Evolutionary conservation across 148 eudicot genomes (phyloP), one percentile per base, ranked within the genome.

Genomic region (Camellia lanceoleosa): DNA sequence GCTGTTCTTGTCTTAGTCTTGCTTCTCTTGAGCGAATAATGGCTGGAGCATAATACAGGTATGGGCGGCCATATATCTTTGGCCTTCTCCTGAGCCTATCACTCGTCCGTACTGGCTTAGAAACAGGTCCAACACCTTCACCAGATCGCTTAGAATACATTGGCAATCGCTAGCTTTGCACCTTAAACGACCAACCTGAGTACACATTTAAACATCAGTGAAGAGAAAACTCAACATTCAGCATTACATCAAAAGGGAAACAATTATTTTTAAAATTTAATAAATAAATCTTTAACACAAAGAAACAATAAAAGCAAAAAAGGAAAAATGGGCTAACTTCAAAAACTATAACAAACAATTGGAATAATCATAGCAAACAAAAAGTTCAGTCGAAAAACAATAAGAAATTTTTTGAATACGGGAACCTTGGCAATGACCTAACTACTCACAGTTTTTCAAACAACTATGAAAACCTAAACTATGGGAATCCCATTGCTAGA

Each of bases 71-170:
- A 73, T 83, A 88, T 64, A 86, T 58, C 67, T 83, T 87, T 18
- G 94, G 90, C 82, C 90, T 80, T 68, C 89, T 82, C 68, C 89
- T 82, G 76, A 92, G 78, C 79, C 99, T 90, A 85, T 90, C 92
- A 80, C 97, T 95, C 9, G 91, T 89, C 16, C 97, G 93, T 41
- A 85, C 85, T 18, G 85, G 88, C 78, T 78, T 30, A 9, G 91
- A 80, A 80, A 68, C 87, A 49, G 86, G 83, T 15, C 83, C 98
- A 82, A 85, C 88, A 6, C 70, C 85, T 12, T 84, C 78, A 64
- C 81, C 86, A 43, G 98, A 94, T 84, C 91, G 84, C 79, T 89
- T 94, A 7, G 97, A 75, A 80, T 89, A 87, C 98, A 94, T 92
- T 76, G 47, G 42, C 73, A 67, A 63, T 52, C 7, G 46, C 84